A percentile compares a stretch with the other conserved stretches of the same genome.
Evolutionary conservation across 305 asterid genomes (phyloP).

Genomic region (Rubia tinctorum): DNA sequence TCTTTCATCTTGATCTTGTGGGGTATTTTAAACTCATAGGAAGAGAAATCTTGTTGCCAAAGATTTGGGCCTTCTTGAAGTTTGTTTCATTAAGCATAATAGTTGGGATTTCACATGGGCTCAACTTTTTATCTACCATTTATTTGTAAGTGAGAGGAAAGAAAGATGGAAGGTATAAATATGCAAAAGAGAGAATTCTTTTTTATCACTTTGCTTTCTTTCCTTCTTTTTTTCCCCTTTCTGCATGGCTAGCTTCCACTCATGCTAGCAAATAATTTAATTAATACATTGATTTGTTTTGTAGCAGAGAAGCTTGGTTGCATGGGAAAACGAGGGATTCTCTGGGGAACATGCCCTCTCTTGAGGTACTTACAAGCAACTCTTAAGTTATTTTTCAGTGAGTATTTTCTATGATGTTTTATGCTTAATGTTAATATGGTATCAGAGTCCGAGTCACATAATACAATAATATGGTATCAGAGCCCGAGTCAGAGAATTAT

Average conservation of each 20-base stretch:
- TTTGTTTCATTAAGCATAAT: conserved; percentile 25
- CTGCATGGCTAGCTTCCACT: conserved; percentile 58
- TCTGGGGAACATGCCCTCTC: conserved; percentile 53
- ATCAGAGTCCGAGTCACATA: too few relatives aligned
- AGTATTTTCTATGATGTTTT: neutral
- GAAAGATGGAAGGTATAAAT: conserved; percentile 23
- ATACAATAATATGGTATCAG: too few relatives aligned
- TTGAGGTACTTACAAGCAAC: conserved; percentile 45
- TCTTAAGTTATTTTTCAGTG: neutral
- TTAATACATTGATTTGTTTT: conserved; percentile 18
- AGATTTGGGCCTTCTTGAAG: conserved; percentile 35
- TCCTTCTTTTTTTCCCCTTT: conserved; percentile 10
- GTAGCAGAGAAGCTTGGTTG: conserved; percentile 66
- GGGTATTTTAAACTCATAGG: conserved; percentile 40
- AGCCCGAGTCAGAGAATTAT: too few relatives aligned
- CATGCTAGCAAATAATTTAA: conserved; percentile 36
- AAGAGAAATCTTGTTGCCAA: conserved; percentile 42
- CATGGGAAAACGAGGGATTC: conserved; percentile 58
- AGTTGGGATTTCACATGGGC: conserved; percentile 52
- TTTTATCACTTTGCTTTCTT: conserved; percentile 29
- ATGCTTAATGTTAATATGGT: neutral
- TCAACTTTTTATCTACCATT: conserved; percentile 33
- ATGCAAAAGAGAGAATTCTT: conserved; percentile 45
- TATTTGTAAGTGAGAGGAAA: neutral
- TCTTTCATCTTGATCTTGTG: conserved; percentile 54